These are phyloP conservation scores for Vicia faba DNA, from an alignment of 306 rosid species.

Conservation along the genomic window DNA sequence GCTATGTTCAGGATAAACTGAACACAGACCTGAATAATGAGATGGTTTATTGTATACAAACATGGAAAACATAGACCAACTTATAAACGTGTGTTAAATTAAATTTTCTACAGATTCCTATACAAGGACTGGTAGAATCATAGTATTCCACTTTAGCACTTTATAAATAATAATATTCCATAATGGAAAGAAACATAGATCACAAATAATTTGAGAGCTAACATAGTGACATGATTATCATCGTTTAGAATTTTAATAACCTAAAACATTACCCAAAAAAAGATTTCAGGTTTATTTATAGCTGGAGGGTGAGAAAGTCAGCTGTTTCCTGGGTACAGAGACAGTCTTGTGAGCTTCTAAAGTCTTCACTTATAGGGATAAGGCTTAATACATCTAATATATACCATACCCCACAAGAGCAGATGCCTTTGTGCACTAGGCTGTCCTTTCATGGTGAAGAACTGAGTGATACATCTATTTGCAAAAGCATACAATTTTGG, in stretches of 20 bases:
- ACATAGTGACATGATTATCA: slow-evolving; percentile 28
- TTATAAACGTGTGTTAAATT: neutral
- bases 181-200: slow-evolving; percentile 1
- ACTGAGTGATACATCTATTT: neutral
- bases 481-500: slow-evolving; percentile 16
- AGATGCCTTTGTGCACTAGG: neutral
- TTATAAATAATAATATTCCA: slow-evolving; percentile 25
- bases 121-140: slow-evolving; percentile 1
- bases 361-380: neutral
- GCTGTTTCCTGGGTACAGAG: slow-evolving; percentile 14
- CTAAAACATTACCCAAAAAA: neutral
- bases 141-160: slow-evolving; percentile 26
- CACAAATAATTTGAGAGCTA: slow-evolving; percentile 13
- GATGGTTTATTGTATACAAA: slow-evolving; percentile 10
- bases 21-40: neutral
- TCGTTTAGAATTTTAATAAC: slow-evolving; percentile 20
- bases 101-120: slow-evolving; percentile 20
- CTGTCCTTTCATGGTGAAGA: neutral
- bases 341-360: slow-evolving; percentile 3
- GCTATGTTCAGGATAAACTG: no score
- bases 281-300: neutral
- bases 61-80: slow-evolving; percentile 12
- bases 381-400: neutral
- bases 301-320: slow-evolving; percentile 10
- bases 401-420: slow-evolving; percentile 13